Base-by-base conservation (phyloP, 2,329 filamentous ascomycete genomes). In the Neofusicoccum cordaticola region DNA sequence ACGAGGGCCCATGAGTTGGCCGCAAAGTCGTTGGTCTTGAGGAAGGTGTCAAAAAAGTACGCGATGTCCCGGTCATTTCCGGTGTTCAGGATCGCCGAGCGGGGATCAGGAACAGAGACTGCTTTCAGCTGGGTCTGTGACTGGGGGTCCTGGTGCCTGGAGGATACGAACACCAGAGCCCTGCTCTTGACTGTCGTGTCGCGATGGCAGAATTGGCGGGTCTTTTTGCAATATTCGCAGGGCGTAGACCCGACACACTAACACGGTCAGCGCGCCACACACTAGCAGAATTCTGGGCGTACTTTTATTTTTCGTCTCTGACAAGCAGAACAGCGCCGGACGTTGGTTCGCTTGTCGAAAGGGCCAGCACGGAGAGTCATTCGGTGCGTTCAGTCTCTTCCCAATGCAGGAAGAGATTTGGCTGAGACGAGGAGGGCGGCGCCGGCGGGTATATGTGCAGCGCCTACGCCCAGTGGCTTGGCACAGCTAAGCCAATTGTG, bases 291-390 rank as follows among this genome's bases (percentile, higher is more conserved):
- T 17, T 15, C 31, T 22, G 6, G 34, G 19, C 15, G 15, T 31
- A 44, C 61, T 19, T 63, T 63, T 17, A 63, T 63, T 8, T 63
- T 63, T 41, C 47, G 44, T 1, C 61, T 27, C 17, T 53, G 61
- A 19, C 61, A 63, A n/a, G 35, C 47, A 22, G 9, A 17, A 63
- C 61, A 63, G 6, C 61, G 45, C 15, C 61, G 61, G 34, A 63
- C 35, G 2, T 31, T 11, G 13, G 51, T 39, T 5, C 61, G 61
- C 37, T 63, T 63, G 61, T 63, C 61, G 34, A 63, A 52, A 15
- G 60, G 61, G n/a, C 61, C 61, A 7, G 17, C 31, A 13, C 45
- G 34, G 15, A 37, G 51, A 8, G 17, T 44, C 44, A 52, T 52
- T 19, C 4, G 22, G 35, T 53, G 50, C 50, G 50, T 27, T 53